A percentile compares a stretch with the other conserved stretches of the same genome.
Evolutionary conservation across 1,284 basidiomycete species (phyloP).

Genomic region (Rhodofomes roseus): DNA sequence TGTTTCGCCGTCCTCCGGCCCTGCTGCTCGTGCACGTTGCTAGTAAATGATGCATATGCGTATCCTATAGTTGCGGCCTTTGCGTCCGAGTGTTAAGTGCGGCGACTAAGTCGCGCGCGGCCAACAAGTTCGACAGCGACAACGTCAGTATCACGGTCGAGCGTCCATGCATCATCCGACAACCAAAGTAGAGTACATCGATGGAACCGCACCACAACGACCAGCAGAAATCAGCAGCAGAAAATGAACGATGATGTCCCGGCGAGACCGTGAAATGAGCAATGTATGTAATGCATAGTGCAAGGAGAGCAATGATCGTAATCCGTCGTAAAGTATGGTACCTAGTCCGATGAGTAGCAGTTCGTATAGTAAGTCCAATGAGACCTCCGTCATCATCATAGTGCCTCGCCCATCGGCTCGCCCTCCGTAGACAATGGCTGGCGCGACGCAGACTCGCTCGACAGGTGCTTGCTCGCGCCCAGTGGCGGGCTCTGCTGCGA

Average conservation of each 20-base stretch:
- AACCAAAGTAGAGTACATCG: neutral
- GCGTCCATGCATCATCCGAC: neutral
- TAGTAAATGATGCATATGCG: neutral
- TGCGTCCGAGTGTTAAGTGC: too few relatives aligned
- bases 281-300: neutral
- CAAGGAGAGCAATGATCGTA: neutral
- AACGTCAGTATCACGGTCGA: too few relatives aligned
- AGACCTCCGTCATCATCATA: neutral
- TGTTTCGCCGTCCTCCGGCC: neutral
- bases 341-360: neutral
- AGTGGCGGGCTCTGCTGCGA: constrained; percentile 13
- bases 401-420: constrained; percentile 9
- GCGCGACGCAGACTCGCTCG: neutral
- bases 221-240: neutral
- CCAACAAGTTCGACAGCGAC: too few relatives aligned
- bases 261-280: neutral
- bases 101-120: too few relatives aligned
- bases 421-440: neutral
- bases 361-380: neutral
- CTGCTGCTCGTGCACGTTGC: neutral
- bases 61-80: too few relatives aligned
- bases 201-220: neutral
- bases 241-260: neutral
- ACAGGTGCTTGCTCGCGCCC: constrained; percentile 10
- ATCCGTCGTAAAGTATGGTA: neutral